A percentile compares a stretch with the other conserved stretches of the same genome.
Conservation (phyloP, 2,329 filamentous ascomycete species). For the Pyricularia pennisetigena region DNA sequence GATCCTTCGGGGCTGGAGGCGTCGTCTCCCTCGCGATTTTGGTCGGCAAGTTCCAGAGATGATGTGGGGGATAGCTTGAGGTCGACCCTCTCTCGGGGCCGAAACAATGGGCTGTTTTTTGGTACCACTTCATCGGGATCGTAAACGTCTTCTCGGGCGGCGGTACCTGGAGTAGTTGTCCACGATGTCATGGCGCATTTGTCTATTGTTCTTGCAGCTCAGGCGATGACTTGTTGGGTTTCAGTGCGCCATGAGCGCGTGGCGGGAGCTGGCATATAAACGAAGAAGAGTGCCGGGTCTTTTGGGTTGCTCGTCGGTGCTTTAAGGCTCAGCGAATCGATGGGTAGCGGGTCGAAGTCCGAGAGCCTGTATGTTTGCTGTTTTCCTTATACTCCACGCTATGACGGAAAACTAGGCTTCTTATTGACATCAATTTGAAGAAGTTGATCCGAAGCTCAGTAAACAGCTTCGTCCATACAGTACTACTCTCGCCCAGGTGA, state of each 20-base stretch:
- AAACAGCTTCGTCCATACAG: not conserved
- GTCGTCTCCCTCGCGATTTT: not conserved
- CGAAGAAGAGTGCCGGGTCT: not conserved
- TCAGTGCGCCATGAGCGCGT: constrained; percentile 21
- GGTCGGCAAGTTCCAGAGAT: constrained; percentile 2
- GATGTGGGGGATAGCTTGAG: constrained; percentile 1
- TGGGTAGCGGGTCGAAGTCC: not conserved
- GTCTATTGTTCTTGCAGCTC: constrained; percentile 14
- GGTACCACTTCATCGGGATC: constrained; percentile 33
- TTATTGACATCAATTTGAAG: not conserved
- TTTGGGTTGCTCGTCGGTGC: not conserved
- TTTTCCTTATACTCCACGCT: not conserved
- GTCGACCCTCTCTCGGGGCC: not conserved
- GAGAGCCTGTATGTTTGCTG: not conserved
- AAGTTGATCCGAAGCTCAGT: not conserved
- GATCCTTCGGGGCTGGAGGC: not conserved
- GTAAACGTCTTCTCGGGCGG: constrained; percentile 22
- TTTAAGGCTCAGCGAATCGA: not conserved
- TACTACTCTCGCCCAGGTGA: not conserved
- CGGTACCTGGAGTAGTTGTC: constrained; percentile 16
- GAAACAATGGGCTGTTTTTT: constrained; percentile 28
- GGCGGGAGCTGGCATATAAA: not conserved
- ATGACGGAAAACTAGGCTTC: not conserved
- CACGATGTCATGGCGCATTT: constrained; percentile 29
- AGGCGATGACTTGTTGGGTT: constrained; percentile 6